phyloP scores from a whole-genome alignment of 2,329 filamentous ascomycete species.

The Tolypocladium ophioglossoides region DNA sequence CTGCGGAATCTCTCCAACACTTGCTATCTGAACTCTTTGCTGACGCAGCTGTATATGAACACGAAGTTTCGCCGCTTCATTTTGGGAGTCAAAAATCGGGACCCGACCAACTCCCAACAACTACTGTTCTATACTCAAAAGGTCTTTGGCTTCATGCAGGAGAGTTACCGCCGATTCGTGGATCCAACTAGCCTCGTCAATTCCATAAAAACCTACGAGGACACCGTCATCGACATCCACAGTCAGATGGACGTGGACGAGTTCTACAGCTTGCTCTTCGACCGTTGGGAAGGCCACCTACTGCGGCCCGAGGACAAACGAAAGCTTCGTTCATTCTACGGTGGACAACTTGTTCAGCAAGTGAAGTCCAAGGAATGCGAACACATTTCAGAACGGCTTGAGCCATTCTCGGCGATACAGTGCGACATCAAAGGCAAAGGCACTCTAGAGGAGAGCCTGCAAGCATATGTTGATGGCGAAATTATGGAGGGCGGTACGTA shows the following conservation, averaged over 20 bases:
- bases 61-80: conserved; percentile 78
- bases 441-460: conserved; percentile 73
- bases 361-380: conserved; percentile 91
- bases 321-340: conserved; percentile 72
- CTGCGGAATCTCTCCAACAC: conserved; percentile 90
- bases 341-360: conserved; percentile 85
- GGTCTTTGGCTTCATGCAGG: conserved; percentile 79
- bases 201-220: conserved; percentile 74
- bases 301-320: conserved; percentile 56
- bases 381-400: conserved; percentile 82
- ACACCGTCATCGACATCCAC: conserved; percentile 71
- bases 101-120: conserved; percentile 46
- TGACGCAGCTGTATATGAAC: conserved; percentile 97
- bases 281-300: conserved; percentile 81
- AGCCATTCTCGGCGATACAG: conserved; percentile 89
- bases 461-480: conserved; percentile 93
- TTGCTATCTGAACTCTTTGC: conserved; percentile 90
- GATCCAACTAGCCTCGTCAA: conserved; percentile 64
- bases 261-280: conserved; percentile 90
- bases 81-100: conserved; percentile 48
- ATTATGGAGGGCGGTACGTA: conserved; percentile 75
- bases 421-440: conserved; percentile 92
- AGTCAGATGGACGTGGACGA: conserved; percentile 98
- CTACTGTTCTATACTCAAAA: conserved; percentile 69
- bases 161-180: conserved; percentile 61